Conservation (phyloP, 768 basidiomycete genomes). For the Kondoa subrosea region DNA sequence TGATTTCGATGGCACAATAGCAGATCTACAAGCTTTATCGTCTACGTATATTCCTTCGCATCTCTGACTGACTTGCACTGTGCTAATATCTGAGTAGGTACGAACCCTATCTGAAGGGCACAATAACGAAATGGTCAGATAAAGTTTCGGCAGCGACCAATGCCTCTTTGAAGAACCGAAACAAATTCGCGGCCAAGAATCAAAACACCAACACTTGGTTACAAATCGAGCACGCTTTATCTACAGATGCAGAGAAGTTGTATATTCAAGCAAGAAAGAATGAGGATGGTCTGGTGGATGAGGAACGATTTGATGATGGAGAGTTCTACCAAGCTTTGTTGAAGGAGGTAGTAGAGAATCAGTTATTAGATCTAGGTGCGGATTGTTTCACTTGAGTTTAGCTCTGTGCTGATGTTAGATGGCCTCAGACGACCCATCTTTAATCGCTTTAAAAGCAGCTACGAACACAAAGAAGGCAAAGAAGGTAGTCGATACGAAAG, state of each 20-base stretch:
- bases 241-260: conserved; percentile 32
- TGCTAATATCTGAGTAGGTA: conserved; percentile 11
- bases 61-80: not conserved
- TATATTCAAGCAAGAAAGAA: conserved; percentile 44
- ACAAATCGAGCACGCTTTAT: conserved; percentile 25
- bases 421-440: conserved; percentile 22
- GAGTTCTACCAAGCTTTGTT: conserved; percentile 88
- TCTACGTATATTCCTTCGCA: not conserved
- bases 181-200: conserved; percentile 37
- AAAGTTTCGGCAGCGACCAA: conserved; percentile 82
- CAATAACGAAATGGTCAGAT: conserved; percentile 81
- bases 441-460: conserved; percentile 21
- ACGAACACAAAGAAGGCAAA: conserved; percentile 43
- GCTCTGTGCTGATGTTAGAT: not conserved
- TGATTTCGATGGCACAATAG: conserved; percentile 14
- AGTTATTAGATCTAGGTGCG: conserved; percentile 23
- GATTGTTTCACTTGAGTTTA: too few species aligned
- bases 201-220: conserved; percentile 38
- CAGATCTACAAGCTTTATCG: conserved; percentile 12
- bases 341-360: conserved; percentile 66
- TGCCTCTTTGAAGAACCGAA: conserved; percentile 51
- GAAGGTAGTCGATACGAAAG: conserved; percentile 69
- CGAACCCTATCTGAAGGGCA: conserved; percentile 54
- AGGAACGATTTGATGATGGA: conserved; percentile 56
- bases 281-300: conserved; percentile 16